These are phyloP conservation scores for Discostella stelligeroides DNA, from an alignment of 108 stramenopile species.

Conservation along the genomic window DNA sequence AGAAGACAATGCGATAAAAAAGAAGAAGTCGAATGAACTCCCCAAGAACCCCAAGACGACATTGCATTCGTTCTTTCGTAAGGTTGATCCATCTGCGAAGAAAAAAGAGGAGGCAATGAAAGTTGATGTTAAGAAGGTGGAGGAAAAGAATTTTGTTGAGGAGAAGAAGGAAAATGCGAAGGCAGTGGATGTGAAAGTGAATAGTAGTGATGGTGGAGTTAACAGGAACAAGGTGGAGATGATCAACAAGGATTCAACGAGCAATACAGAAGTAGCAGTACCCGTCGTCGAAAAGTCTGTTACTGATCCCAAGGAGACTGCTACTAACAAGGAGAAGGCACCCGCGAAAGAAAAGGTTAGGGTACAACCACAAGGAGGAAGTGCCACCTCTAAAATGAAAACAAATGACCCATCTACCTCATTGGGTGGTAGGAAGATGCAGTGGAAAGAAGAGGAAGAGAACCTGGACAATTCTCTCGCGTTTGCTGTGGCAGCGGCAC, in stretches of 20 bases:
- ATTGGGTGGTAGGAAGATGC: background rate
- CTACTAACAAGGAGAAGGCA: background rate
- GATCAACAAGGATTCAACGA: too few relatives aligned
- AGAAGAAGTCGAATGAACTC: background rate
- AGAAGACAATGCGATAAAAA: background rate
- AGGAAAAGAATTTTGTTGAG: too few relatives aligned
- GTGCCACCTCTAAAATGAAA: background rate
- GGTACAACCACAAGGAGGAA: background rate
- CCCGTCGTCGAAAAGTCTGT: background rate
- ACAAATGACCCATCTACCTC: background rate
- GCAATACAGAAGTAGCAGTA: background rate
- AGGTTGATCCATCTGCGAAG: slow-evolving; percentile 1
- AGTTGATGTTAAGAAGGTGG: background rate
- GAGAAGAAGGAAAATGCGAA: background rate
- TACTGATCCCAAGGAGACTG: background rate
- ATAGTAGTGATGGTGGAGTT: too few relatives aligned
- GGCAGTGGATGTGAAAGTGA: too few relatives aligned
- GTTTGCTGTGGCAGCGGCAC: slow-evolving; percentile 18
- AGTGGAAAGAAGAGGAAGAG: background rate
- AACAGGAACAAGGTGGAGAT: too few relatives aligned
- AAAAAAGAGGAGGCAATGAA: background rate
- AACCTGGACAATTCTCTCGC: slow-evolving; percentile 28
- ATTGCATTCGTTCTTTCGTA: slow-evolving; percentile 10
- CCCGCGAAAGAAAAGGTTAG: background rate
- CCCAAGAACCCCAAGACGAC: slow-evolving; percentile 7